These are phyloP conservation scores for Suhomyces coccinellae DNA, from an alignment of 1,139 yeast species.

Conservation along the genomic window DNA sequence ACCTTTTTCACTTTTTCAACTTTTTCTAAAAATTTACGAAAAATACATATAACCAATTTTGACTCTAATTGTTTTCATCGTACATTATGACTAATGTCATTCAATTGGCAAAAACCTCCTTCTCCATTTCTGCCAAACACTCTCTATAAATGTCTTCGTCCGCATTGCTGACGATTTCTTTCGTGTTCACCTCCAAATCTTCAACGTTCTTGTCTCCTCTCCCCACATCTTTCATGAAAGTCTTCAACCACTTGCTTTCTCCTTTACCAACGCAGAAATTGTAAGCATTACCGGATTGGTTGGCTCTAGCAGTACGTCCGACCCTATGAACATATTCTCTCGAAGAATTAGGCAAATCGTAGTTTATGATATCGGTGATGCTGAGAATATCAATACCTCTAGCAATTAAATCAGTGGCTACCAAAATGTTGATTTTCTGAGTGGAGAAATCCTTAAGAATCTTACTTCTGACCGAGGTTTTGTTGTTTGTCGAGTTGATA, in stretches of 20 bases:
- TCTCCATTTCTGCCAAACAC: conserved; percentile 28
- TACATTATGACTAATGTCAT: background rate
- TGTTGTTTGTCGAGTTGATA: conserved; percentile 49
- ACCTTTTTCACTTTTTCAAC: background rate
- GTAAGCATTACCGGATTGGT: conserved; percentile 70
- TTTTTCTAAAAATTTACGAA: background rate
- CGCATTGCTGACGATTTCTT: conserved; percentile 21
- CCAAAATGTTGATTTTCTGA: conserved; percentile 54
- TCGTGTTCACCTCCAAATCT: conserved; percentile 24
- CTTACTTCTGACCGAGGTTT: conserved; percentile 41
- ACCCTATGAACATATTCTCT: conserved; percentile 94
- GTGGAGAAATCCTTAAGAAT: conserved; percentile 57
- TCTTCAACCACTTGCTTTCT: conserved; percentile 67
- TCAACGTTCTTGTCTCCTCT: conserved; percentile 27
- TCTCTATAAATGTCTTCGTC: conserved; percentile 31
- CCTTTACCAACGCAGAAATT: conserved; percentile 72
- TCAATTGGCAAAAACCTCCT: conserved; percentile 19
- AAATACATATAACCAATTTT: too few species aligned
- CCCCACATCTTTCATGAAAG: conserved; percentile 46
- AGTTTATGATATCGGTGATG: conserved; percentile 77
- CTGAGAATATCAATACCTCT: conserved; percentile 86
- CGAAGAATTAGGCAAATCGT: conserved; percentile 85
- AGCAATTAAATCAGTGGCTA: conserved; percentile 91
- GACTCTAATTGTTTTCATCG: background rate
- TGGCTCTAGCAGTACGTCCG: conserved; percentile 96